Evolutionary conservation across 1,284 basidiomycete genomes (phyloP), one percentile per base, ranked within the genome.

Genomic region (Cerrena zonata): DNA sequence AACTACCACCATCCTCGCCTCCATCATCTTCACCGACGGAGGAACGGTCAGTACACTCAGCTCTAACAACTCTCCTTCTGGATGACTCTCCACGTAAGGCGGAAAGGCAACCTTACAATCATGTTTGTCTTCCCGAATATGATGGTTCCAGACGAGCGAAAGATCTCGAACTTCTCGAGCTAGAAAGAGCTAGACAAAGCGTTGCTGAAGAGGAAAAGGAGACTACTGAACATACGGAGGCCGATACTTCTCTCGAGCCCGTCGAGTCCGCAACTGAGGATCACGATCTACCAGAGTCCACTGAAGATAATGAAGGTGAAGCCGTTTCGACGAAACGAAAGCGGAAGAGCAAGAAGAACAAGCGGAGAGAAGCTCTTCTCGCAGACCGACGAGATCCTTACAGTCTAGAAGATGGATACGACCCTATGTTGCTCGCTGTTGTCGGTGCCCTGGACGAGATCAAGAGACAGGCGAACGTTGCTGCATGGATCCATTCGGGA

Each of bases 71-170:
- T 0, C 66, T 94, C 18, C 76, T 94, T 15, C 73, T 94, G 13
- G 91, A 94, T 61, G 91, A 94, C 63, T 90, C 89, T 2, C 77
- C 79, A 5, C 72, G 74, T 40, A 94, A 94, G 64, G 90, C 89
- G 0, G 74, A 71, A 18, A 69, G 89, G 25, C 91, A 94, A 61
- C 91, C 90, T 0, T 86, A 78, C 69, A 91, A 88, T 61, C 89
- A 91, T 59, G 67, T 91, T 15, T 86, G 82, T 58, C 75, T 91
- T 52, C 72, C 70, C 2, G 89, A 91, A 61, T 91, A 90, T 60
- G 70, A 74, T 7, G 65, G 66, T 1, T 62, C 65, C 3, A 66
- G 68, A 58, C 74, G 83, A 12, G 65, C 65, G 21, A 58, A 56
- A 13, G 84, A 86, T 61, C 51, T 83, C 15, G 65, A 56, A 11